Base-by-base conservation (phyloP, 1,284 basidiomycete genomes). In the Ustilago bromivora region DNA sequence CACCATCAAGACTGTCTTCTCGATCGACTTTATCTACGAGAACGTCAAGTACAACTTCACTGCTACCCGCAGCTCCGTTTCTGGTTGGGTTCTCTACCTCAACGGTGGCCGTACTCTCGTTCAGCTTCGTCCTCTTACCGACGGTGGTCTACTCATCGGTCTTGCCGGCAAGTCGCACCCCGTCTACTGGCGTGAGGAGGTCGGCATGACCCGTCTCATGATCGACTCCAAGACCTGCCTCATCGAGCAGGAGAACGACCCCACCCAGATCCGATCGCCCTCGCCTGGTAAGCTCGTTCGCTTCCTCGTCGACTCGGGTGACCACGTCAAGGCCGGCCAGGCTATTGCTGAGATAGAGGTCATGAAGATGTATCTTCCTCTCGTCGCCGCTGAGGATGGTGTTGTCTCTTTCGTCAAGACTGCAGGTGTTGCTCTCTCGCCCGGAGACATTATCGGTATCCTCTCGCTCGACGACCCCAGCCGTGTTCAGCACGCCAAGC, bases 171-270 rank as follows among this genome's bases (percentile, higher is more conserved):
- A 93, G 87, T 96, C 95, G 87, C 96, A 99, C 88, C 96, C 97
- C 31, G 91, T 98, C 73, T 99, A 99, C 88, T 99, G 94, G 94
- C 91, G 95, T 71, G 97, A 98, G 87, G 97, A 99, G 88, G 96
- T 98, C 67, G 96, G 85, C 57, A 79, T 82, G 69, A 84, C 84
- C 82, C 91, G 97, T 65, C 87, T 99, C 77, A 96, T 96, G 91
- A 91, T 99, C 77, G 95, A 86, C 77, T 91, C 94, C 75, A 97
- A 98, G 90, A 99, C 97, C 34, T 97, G 95, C 87, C 90, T 98
- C 87, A 96, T 99, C 81, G 97, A 98, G 88, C 96, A 99, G 88
- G 97, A 99, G 90, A 98, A 98, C 83, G 97, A 99, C 86, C 97
- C 97, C 7, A 99, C 97, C 17, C 96, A 99, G 87, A 89, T 99